Evolutionary conservation across 2,329 filamentous ascomycete genomes (phyloP).

Genomic region (Alternaria solani): DNA sequence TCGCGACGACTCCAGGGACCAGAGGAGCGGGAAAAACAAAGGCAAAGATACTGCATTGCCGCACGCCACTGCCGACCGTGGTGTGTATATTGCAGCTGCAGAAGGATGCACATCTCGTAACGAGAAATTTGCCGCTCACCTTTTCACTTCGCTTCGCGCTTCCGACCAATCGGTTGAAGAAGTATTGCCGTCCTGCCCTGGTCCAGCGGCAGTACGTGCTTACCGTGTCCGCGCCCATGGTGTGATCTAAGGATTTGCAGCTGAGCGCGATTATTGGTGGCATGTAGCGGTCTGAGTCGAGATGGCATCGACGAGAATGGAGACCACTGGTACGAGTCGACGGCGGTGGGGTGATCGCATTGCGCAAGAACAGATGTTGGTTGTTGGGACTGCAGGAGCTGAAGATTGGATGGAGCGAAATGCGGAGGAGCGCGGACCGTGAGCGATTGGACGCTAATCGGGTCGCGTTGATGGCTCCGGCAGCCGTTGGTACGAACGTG

Average conservation of each 20-base stretch:
- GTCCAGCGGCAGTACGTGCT: conserved; percentile 14
- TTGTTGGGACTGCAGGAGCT: background rate
- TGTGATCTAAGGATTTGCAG: background rate
- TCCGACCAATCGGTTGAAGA: conserved; percentile 4
- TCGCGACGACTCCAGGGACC: background rate
- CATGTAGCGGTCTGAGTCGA: conserved; percentile 1
- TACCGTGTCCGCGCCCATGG: conserved; percentile 4
- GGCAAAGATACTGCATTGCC: background rate
- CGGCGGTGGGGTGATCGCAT: background rate
- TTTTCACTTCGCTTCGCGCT: background rate
- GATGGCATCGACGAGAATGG: background rate
- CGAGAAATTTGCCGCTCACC: background rate
- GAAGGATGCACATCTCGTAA: background rate
- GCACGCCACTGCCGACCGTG: background rate
- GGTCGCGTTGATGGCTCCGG: background rate
- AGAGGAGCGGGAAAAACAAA: background rate
- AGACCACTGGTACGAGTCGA: background rate
- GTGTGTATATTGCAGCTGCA: background rate
- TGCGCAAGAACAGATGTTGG: background rate
- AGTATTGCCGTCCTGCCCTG: background rate
- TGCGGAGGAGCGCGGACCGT: background rate
- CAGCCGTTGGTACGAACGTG: background rate
- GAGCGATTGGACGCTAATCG: background rate
- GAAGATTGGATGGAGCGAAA: background rate
- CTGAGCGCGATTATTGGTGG: conserved; percentile 4